Evolutionary conservation across 768 basidiomycete genomes (phyloP), one percentile per base, ranked within the genome.

Genomic region (Pholiota microspora): DNA sequence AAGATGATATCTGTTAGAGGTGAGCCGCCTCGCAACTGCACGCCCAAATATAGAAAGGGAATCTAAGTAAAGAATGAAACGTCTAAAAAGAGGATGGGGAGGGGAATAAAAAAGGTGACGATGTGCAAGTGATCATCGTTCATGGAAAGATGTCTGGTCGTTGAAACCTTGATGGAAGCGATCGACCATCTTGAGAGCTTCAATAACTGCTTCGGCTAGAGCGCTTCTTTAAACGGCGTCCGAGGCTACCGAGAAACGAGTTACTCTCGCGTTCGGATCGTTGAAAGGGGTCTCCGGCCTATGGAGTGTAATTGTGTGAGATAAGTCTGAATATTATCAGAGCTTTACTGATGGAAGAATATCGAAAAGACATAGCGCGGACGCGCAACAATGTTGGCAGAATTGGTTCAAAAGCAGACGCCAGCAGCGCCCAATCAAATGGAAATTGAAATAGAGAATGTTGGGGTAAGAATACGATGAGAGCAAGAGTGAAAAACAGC

Each of bases 161-260:
- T n/a, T n/a, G n/a, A n/a, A n/a, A n/a, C n/a, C n/a, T n/a, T n/a
- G n/a, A n/a, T n/a, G n/a, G n/a, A n/a, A n/a, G n/a, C n/a, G n/a
- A n/a, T n/a, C n/a, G n/a, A n/a, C n/a, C n/a, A n/a, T n/a, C n/a
- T n/a, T 16, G n/a, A 6, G 35, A 36, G 31, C 8, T 7, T 51
- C 40, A 51, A 27, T 51, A 42, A n/a, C 51, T 51, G 4, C 38
- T 23, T 38, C 40, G 51, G 23, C 40, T 51, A 38, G 51, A 42
- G 28, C 27, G 15, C 16, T 28, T 13, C 35, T 40, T 18, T 7
- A 32, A 44, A 31, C 18, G 18, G 13, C 18, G 25, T n/a, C 18
- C n/a, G 10, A 51, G n/a, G 29, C 51, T 44, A 1, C 27, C 38
- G 5, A 51, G 24, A 29, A 51, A 51, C 8, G 51, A 51, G 16